A percentile compares a stretch with the other conserved stretches of the same genome.
These are phyloP conservation scores for Rhodotorula babjevae DNA, from an alignment of 768 basidiomycete species.

Conservation along the genomic window DNA sequence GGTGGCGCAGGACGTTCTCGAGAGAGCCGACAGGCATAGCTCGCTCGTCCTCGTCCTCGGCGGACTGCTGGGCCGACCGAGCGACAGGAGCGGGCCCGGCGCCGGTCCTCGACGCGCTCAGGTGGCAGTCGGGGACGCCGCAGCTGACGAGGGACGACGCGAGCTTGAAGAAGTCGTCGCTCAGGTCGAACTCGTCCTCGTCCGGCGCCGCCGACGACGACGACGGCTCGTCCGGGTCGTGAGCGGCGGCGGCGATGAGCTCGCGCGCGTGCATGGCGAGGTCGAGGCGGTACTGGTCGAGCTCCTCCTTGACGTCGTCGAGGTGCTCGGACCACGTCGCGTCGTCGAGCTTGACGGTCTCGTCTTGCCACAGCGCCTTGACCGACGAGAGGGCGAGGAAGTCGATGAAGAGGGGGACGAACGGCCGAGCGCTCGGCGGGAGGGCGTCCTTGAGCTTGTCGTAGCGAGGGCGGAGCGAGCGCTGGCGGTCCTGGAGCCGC, in stretches of 20 bases:
- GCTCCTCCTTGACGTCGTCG: constrained; percentile 9
- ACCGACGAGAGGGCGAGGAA: constrained; percentile 15
- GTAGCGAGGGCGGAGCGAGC: constrained; percentile 1
- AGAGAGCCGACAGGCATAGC: not conserved
- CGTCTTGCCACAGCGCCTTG: constrained; percentile 6
- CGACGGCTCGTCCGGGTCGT: not conserved
- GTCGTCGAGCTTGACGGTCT: not conserved
- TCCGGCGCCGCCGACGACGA: not conserved
- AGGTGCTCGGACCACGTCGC: not conserved
- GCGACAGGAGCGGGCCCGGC: no score
- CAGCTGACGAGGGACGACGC: not conserved
- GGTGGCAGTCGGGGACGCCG: not conserved
- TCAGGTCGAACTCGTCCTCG: not conserved
- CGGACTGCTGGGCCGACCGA: no score
- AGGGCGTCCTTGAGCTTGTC: not conserved
- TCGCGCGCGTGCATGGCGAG: not conserved
- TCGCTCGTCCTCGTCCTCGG: no score
- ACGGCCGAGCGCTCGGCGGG: not conserved
- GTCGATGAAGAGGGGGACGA: constrained; percentile 21
- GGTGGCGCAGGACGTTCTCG: not conserved
- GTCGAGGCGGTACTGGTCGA: constrained; percentile 10
- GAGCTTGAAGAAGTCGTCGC: not conserved
- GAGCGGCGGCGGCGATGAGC: not conserved
- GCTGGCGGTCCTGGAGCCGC: not conserved
- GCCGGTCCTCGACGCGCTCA: no score